Percentiles rank a stretch among this genome's conserved stretches.
These are phyloP conservation scores for Pyrenula aspistea DNA, from an alignment of 495 filamentous ascomycete genomes.

Conservation along the genomic window DNA sequence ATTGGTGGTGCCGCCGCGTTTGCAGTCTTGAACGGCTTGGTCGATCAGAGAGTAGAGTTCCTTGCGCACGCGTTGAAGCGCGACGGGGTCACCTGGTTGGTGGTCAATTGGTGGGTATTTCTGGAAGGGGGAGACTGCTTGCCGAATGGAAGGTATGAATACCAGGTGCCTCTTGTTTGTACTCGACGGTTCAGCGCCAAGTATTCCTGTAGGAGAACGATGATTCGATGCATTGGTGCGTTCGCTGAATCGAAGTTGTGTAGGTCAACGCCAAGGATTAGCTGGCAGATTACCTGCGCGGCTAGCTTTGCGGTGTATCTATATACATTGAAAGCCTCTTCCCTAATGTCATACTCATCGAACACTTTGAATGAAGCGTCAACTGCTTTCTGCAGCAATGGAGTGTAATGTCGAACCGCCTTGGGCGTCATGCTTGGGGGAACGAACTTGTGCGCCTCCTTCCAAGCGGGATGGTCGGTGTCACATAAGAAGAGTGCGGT, in stretches of 20 bases:
- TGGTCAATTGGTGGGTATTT: too few relatives aligned
- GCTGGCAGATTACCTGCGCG: conserved; percentile 37
- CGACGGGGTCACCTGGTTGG: too few relatives aligned
- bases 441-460: conserved; percentile 40
- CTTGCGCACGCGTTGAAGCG: too few relatives aligned
- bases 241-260: conserved; percentile 34
- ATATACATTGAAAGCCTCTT: conserved; percentile 44
- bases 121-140: too few relatives aligned
- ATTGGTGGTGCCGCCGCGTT: conserved; percentile 20
- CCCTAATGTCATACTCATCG: conserved; percentile 34
- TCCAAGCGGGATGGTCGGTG: conserved; percentile 34
- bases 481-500: conserved; percentile 36
- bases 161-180: conserved; percentile 35
- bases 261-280: conserved; percentile 38
- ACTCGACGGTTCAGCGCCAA: conserved; percentile 42
- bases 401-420: conserved; percentile 42
- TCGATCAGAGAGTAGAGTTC: conserved; percentile 5
- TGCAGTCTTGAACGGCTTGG: conserved; percentile 22
- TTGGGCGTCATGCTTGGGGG: conserved; percentile 40
- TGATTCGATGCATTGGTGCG: conserved; percentile 27
- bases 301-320: conserved; percentile 48
- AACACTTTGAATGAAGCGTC: conserved; percentile 35
- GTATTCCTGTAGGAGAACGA: conserved; percentile 24
- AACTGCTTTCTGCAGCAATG: conserved; percentile 37
- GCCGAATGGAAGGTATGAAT: conserved; percentile 36